Conservation (phyloP, 129 eudicot genomes). For the Centella asiatica region DNA sequence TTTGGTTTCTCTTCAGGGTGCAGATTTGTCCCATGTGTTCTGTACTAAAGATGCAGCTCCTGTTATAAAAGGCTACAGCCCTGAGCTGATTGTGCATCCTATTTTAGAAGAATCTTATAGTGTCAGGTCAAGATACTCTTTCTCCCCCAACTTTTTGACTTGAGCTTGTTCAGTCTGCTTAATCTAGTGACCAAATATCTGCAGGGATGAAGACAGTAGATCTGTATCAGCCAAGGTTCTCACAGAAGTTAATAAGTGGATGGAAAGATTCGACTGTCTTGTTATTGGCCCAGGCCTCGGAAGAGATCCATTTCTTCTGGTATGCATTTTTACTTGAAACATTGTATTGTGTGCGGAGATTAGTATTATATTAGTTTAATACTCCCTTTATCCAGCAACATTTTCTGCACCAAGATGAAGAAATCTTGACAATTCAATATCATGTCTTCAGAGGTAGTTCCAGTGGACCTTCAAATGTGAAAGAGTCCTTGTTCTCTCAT, state of each 20-base stretch:
- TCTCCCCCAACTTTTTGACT: not conserved
- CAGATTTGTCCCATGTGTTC: slow-evolving; percentile 93
- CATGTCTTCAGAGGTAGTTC: not conserved
- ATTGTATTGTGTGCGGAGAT: not conserved
- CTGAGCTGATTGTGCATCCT: slow-evolving; percentile 97
- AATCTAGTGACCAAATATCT: slow-evolving; percentile 7
- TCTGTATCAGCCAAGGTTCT: slow-evolving; percentile 46
- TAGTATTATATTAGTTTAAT: not conserved
- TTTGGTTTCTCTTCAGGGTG: slow-evolving; percentile 53
- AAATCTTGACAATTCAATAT: not conserved
- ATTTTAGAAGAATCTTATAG: slow-evolving; percentile 86
- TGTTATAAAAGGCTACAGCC: slow-evolving; percentile 90
- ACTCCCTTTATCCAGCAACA: not conserved
- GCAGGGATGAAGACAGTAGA: slow-evolving; percentile 69
- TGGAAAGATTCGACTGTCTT: slow-evolving; percentile 96
- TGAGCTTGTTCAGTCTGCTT: not conserved
- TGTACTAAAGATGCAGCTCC: slow-evolving; percentile 96
- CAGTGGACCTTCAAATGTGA: not conserved
- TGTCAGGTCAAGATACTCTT: slow-evolving; percentile 45
- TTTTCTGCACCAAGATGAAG: not conserved
- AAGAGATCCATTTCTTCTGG: slow-evolving; percentile 91
- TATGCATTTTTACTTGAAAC: slow-evolving; percentile 17
- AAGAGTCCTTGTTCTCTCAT: not conserved
- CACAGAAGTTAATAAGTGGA: slow-evolving; percentile 80
- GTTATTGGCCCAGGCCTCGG: slow-evolving; percentile 99